A percentile compares a stretch with the other conserved stretches of the same genome.
These are phyloP conservation scores for Gnaphalium uliginosum DNA, from an alignment of 129 eudicot species.

Conservation along the genomic window DNA sequence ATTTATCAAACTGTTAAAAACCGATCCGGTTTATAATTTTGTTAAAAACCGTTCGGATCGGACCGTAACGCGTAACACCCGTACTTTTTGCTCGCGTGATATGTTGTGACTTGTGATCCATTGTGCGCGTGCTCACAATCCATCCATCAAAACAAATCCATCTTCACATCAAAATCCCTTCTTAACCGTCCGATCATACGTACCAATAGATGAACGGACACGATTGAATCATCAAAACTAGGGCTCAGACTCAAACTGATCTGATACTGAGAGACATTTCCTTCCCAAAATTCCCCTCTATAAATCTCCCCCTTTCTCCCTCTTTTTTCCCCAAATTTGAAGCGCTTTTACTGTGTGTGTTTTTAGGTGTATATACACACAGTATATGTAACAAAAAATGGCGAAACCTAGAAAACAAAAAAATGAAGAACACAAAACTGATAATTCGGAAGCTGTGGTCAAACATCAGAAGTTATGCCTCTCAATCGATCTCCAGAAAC, in stretches of 20 bases:
- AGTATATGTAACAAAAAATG: constrained; percentile 41
- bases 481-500: constrained; percentile 70
- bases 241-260: constrained; percentile 48
- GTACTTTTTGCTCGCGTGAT: no score
- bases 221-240: constrained; percentile 28
- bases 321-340: constrained; percentile 18
- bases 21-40: no score
- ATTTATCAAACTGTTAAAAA: no score
- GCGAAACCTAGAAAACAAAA: constrained; percentile 86
- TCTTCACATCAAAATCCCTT: background rate
- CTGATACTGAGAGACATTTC: constrained; percentile 21
- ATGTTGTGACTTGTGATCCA: background rate
- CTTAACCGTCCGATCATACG: constrained; percentile 27
- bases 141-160: constrained; percentile 2
- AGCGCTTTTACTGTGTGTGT: constrained; percentile 23
- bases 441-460: constrained; percentile 77
- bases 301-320: constrained; percentile 23
- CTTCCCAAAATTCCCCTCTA: constrained; percentile 23
- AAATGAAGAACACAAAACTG: constrained; percentile 72
- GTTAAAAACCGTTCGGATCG: no score
- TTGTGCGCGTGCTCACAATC: background rate
- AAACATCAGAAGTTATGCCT: constrained; percentile 93
- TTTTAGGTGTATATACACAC: constrained; percentile 29
- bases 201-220: constrained; percentile 27
- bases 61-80: no score